Evolutionary conservation across 805 yeast species (phyloP).

Genomic region (Kazachstania bromeliacearum): DNA sequence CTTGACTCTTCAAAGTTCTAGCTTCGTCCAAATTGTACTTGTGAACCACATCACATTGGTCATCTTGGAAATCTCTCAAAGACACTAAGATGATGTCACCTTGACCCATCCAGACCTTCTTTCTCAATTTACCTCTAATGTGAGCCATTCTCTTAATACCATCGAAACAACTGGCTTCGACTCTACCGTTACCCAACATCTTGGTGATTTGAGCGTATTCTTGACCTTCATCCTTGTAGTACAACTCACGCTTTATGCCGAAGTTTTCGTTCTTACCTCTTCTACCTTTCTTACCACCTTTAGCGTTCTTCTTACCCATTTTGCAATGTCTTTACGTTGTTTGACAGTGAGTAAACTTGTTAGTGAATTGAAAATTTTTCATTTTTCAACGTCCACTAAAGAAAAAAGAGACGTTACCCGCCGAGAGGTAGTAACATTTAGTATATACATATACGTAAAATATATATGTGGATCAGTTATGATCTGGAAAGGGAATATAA

Average conservation of each 20-base stretch:
- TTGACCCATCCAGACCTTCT: constrained; percentile 99
- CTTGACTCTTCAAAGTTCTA: constrained; percentile 86
- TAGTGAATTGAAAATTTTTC: constrained; percentile 2
- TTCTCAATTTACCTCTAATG: constrained; percentile 97
- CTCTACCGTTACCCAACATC: constrained; percentile 97
- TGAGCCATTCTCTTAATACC: constrained; percentile 92
- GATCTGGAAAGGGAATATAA: constrained; percentile 20
- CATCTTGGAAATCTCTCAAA: constrained; percentile 96
- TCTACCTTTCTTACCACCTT: constrained; percentile 86
- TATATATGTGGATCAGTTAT: too few species aligned
- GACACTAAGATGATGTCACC: constrained; percentile 96
- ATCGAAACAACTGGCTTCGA: constrained; percentile 92
- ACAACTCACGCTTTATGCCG: constrained; percentile 88
- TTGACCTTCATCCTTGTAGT: constrained; percentile 90
- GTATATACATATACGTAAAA: background rate
- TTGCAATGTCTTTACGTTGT: constrained; percentile 4
- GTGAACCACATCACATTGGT: constrained; percentile 94
- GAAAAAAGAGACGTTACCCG: too few species aligned
- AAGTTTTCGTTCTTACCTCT: constrained; percentile 95
- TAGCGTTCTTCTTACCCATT: constrained; percentile 34
- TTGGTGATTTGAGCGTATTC: constrained; percentile 97
- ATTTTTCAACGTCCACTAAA: too few species aligned
- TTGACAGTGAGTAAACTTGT: background rate
- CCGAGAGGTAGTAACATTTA: background rate
- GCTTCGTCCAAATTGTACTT: constrained; percentile 97